Conservation (phyloP, 306 rosid species). For the Ammopiptanthus mongolicus region DNA sequence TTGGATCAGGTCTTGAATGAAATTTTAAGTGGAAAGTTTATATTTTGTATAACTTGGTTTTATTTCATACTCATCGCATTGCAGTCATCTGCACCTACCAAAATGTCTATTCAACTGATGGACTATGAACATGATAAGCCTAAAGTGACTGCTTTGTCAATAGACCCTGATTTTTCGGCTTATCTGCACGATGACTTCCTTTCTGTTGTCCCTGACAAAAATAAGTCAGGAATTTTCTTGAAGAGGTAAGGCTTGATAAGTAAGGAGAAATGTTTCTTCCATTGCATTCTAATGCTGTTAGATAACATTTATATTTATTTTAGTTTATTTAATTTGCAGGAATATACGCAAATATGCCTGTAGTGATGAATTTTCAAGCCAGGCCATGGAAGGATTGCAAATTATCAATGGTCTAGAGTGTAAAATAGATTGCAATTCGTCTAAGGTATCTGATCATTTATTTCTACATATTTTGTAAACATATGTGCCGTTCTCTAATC, state of each 20-base stretch:
- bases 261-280: constrained; percentile 17
- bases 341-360: constrained; percentile 54
- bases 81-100: constrained; percentile 62
- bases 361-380: constrained; percentile 64
- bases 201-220: constrained; percentile 66
- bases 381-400: constrained; percentile 77
- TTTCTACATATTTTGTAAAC: neutral
- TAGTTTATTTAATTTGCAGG: constrained; percentile 46
- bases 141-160: constrained; percentile 82
- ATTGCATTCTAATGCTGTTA: constrained; percentile 6
- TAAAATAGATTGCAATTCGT: constrained; percentile 88
- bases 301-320: neutral
- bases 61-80: neutral
- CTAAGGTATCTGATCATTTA: constrained; percentile 50
- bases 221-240: constrained; percentile 77
- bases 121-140: constrained; percentile 91
- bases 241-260: constrained; percentile 56
- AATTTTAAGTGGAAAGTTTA: neutral
- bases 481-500: neutral
- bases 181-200: constrained; percentile 79
- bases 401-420: constrained; percentile 89
- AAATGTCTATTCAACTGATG: constrained; percentile 81
- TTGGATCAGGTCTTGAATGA: constrained; percentile 6
- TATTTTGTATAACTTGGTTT: constrained; percentile 10
- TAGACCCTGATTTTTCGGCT: constrained; percentile 88